Evolutionary conservation across 129 eudicot genomes (phyloP).

Genomic region (Apium graveolens): DNA sequence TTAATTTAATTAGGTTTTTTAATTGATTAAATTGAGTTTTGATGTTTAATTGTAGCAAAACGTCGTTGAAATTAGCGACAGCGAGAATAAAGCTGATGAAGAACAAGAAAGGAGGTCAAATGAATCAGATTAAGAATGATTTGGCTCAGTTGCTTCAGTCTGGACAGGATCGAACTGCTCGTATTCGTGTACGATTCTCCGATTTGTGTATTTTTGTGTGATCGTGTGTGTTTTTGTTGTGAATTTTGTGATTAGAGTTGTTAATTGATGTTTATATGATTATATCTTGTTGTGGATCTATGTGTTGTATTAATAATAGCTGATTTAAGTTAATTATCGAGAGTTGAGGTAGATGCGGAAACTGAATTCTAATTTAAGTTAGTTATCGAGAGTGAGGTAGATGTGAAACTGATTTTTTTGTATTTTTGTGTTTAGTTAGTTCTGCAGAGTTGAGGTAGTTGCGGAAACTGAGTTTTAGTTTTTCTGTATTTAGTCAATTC

Average conservation of each 20-base stretch:
- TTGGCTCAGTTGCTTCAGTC: conserved; percentile 72
- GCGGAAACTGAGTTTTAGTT: background rate
- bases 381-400: background rate
- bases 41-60: conserved; percentile 50
- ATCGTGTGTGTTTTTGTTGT: background rate
- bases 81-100: conserved; percentile 66
- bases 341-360: background rate
- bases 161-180: conserved; percentile 69
- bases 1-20: too few species aligned
- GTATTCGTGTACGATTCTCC: conserved; percentile 52
- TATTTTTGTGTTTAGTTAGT: too few species aligned
- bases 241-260: background rate
- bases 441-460: background rate
- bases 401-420: too few species aligned
- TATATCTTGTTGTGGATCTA: background rate
- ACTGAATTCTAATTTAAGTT: too few species aligned
- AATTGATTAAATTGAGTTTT: background rate
- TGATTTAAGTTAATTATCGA: background rate
- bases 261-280: too few species aligned
- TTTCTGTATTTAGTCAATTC: background rate
- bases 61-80: conserved; percentile 65
- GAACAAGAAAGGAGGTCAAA: conserved; percentile 71
- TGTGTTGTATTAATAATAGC: background rate
- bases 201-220: background rate
- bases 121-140: conserved; percentile 73